These are phyloP conservation scores for Mortierella sp. DNA, from an alignment of 371 early-diverging fungal genomes.

Conservation along the genomic window DNA sequence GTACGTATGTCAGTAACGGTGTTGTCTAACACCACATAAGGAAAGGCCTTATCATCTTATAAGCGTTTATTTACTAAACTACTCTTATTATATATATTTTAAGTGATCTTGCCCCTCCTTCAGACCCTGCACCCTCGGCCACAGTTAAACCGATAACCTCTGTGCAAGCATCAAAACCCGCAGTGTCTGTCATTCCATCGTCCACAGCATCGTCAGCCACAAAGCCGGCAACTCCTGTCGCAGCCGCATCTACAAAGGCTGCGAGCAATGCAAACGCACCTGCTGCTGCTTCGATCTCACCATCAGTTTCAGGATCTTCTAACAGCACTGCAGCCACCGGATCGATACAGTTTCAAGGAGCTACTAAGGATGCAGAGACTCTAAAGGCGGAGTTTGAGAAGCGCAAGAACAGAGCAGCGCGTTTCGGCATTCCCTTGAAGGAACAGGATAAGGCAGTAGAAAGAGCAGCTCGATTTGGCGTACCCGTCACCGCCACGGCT, in stretches of 20 bases:
- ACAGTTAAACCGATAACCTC: not conserved
- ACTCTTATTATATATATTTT: not conserved
- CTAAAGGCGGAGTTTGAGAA: slow-evolving; percentile 55
- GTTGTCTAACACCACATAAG: not conserved
- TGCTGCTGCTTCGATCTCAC: slow-evolving; percentile 9
- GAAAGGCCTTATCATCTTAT: not conserved
- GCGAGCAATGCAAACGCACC: not conserved
- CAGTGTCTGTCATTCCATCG: not conserved
- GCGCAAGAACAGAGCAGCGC: slow-evolving; percentile 58
- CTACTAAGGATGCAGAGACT: slow-evolving; percentile 21
- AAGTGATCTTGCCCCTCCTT: slow-evolving; percentile 49
- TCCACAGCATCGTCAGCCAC: not conserved
- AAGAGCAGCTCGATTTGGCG: slow-evolving; percentile 71
- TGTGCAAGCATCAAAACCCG: not conserved
- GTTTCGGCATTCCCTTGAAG: slow-evolving; percentile 52
- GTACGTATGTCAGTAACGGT: slow-evolving; percentile 12
- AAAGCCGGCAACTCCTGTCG: not conserved
- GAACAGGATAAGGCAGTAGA: slow-evolving; percentile 58
- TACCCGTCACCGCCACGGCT: slow-evolving; percentile 38
- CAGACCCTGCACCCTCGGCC: slow-evolving; percentile 15
- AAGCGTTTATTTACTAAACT: too few species aligned
- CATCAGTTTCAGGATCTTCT: slow-evolving; percentile 2
- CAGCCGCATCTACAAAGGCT: slow-evolving; percentile 4
- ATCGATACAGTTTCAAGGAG: slow-evolving; percentile 25
- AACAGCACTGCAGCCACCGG: not conserved